Evolutionary conservation across 2,329 filamentous ascomycete species (phyloP), one percentile per base, ranked within the genome.

Genomic region (Fusarium camptoceras): DNA sequence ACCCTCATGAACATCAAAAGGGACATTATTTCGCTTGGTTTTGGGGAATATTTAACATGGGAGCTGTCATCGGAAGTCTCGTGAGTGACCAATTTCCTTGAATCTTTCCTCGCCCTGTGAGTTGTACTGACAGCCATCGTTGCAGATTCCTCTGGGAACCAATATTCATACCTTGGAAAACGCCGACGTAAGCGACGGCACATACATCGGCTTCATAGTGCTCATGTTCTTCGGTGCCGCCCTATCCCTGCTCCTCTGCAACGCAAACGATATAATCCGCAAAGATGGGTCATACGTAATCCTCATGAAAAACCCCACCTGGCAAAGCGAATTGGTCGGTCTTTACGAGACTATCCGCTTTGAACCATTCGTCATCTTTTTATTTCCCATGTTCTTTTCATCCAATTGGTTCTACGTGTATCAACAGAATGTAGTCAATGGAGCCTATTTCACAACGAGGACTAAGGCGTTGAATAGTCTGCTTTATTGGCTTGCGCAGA

Each of bases 41-140:
- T 82, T 97, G 94, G 94, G 90, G 94, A 76, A 97, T 97, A 75
- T 97, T 97, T 85, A 97, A 97, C 79, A 81, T 96, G 62, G 94
- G 94, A 72, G 94, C 90, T 74, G 94, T 97, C 60, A 92, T 98
- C 77, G 94, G 94, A 64, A 90, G 91, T 74, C 80, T 90, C 76
- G 82, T 85, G 76, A 73, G 81, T 75, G 2, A 16, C 0, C 7
- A 11, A 11, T 14, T 0, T 8, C 0, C 5, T 20, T n/a, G 10
- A 27, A 6, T 4, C 15, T 28, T 12, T 6, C 6, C 1, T 2
- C 2, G 16, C 1, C 16, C 1, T 10, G 8, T 18, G 16, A 10
- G 5, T 6, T 18, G 31, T 34, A 11, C 16, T 37, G 18, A 37
- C 10, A 37, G 1, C 1, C 9, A 37, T 37, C 9, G 9, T 3